Evolutionary conservation across 148 eudicot species (phyloP), one percentile per base, ranked within the genome.

Genomic region (Amaranthus hypochondriacus): DNA sequence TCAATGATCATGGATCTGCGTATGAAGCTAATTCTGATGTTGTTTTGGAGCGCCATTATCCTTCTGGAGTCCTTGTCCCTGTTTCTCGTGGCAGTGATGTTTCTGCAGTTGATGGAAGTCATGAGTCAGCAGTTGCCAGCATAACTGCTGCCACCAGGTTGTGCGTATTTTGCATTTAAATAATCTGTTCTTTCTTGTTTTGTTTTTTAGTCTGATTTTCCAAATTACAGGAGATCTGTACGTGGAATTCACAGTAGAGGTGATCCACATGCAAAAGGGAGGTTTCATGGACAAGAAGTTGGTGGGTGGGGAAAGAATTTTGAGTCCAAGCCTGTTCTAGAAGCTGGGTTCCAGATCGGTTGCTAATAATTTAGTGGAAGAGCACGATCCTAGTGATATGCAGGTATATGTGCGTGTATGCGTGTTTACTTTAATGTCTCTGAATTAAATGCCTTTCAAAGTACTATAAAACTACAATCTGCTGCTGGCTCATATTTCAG

Each of bases 281-380:
- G 77, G 75, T 73, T 82, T 59, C 78, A 77, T 72, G 77, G 74
- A 76, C 88, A 77, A 48, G 94, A 88, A 68, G 76, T 71, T 58
- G 90, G 86, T 79, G 92, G 89, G 49, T 79, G 86, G 89, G 80
- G 77, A 59, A 88, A 79, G 77, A 89, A 81, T 66, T 76, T 86
- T 73, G 93, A 84, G 80, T 60, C 78, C 15, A 71, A 77, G 4
- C 18, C 62, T 70, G 83, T n/a, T 66, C 47, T 69, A 44, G 70
- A 79, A 56, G 72, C 80, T 61, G 81, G 81, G 76, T 80, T 67
- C 78, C 68, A 84, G 80, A 74, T 66, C 79, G 62, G 71, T 61
- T 62, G 9, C 78, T 68, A 78, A 74, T 48, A 75, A 78, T 70
- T 83, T 75, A 14, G 77, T 59, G 58, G 56, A 73, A 46, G 84